phyloP scores from a whole-genome alignment of 2,329 filamentous ascomycete genomes.

The Ophiosphaerella korrae region DNA sequence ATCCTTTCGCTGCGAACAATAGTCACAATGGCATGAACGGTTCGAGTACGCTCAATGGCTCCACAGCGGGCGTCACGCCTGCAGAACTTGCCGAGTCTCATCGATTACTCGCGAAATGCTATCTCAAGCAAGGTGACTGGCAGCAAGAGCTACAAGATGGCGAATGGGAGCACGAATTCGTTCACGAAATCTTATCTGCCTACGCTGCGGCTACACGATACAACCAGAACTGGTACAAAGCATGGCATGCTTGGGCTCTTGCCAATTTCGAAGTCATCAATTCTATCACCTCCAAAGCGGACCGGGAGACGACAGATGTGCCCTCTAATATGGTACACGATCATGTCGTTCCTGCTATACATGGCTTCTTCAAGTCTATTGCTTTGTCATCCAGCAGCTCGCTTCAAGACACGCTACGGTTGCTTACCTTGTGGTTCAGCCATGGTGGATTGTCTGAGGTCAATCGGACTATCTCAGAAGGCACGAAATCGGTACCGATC shows the following conservation, averaged over 20 bases:
- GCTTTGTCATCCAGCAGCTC: conserved; percentile 89
- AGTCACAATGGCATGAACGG: conserved; percentile 57
- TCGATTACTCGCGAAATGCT: conserved; percentile 88
- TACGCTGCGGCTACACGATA: conserved; percentile 92
- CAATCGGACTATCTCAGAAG: conserved; percentile 84
- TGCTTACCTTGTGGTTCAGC: conserved; percentile 95
- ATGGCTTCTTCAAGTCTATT: conserved; percentile 97
- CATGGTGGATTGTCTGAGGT: conserved; percentile 90
- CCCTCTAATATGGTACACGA: conserved; percentile 75
- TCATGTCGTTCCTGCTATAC: conserved; percentile 91
- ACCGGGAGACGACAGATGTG: conserved; percentile 61
- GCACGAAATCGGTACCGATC: conserved; percentile 88
- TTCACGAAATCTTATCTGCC: conserved; percentile 86
- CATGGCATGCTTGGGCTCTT: conserved; percentile 98
- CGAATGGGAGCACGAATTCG: conserved; percentile 85
- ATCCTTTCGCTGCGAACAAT: conserved; percentile 52
- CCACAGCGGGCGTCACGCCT: conserved; percentile 34
- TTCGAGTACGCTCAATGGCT: conserved; percentile 35
- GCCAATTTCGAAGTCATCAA: conserved; percentile 99
- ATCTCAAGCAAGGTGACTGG: conserved; percentile 96
- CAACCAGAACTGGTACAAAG: conserved; percentile 96
- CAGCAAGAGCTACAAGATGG: conserved; percentile 82
- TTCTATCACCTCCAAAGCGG: conserved; percentile 70
- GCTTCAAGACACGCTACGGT: conserved; percentile 88
- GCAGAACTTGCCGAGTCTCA: conserved; percentile 59